phyloP scores from a whole-genome alignment of 2,329 filamentous ascomycete species.

The Epicoccum nigrum region DNA sequence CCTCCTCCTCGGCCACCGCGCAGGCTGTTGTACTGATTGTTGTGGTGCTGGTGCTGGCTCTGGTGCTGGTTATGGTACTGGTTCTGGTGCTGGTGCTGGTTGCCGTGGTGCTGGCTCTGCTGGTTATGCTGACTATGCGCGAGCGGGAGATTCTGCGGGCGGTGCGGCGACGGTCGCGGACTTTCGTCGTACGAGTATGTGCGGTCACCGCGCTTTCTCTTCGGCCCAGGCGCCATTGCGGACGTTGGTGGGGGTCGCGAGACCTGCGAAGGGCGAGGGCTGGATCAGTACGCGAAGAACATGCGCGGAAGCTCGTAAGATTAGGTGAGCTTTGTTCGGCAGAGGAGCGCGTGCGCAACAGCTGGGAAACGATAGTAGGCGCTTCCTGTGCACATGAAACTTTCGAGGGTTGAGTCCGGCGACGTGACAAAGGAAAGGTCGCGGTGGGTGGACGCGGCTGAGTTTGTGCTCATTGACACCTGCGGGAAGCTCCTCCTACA shows the following conservation, averaged over 20 bases:
- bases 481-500: slow-evolving; percentile 27
- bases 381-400: not conserved
- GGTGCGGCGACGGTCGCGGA: slow-evolving; percentile 57
- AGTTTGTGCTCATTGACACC: slow-evolving; percentile 17
- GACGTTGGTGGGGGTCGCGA: slow-evolving; percentile 38
- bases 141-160: slow-evolving; percentile 57
- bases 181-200: slow-evolving; percentile 52
- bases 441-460: slow-evolving; percentile 27
- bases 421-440: slow-evolving; percentile 18
- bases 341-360: not conserved
- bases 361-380: not conserved
- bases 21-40: slow-evolving; percentile 47
- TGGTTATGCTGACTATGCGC: slow-evolving; percentile 55
- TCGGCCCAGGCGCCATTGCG: slow-evolving; percentile 60
- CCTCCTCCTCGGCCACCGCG: slow-evolving; percentile 34
- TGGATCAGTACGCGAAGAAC: slow-evolving; percentile 32
- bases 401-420: slow-evolving; percentile 16
- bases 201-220: slow-evolving; percentile 62
- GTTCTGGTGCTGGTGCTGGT: no score
- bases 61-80: slow-evolving; percentile 52
- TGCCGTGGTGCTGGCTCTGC: not conserved
- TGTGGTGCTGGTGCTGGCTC: slow-evolving; percentile 41
- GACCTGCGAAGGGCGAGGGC: slow-evolving; percentile 31
- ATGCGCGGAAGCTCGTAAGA: slow-evolving; percentile 31
- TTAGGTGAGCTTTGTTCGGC: not conserved